Conservation (phyloP, 2,329 filamentous ascomycete genomes). For the Botrytis aclada region DNA sequence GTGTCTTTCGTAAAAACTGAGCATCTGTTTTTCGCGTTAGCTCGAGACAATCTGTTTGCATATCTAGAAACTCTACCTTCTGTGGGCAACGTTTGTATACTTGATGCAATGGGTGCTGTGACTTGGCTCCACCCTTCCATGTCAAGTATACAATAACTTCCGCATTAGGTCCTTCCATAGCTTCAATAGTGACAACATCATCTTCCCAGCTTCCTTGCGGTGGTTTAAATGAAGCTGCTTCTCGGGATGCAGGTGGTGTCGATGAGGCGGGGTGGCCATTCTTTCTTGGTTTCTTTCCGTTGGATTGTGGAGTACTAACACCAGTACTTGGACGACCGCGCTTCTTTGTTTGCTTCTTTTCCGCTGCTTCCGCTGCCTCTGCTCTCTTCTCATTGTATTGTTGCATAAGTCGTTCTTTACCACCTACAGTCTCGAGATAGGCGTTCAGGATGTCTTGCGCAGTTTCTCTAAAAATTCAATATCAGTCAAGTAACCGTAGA, state of each 20-base stretch:
- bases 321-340: constrained; percentile 49
- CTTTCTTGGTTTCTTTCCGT: constrained; percentile 33
- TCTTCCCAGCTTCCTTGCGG: constrained; percentile 77
- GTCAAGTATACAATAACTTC: constrained; percentile 65
- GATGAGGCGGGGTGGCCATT: constrained; percentile 30
- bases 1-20: constrained; percentile 50
- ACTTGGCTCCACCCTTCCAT: constrained; percentile 73
- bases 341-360: constrained; percentile 56
- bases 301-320: constrained; percentile 24
- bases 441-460: constrained; percentile 59
- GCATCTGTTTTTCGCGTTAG: constrained; percentile 40
- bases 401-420: constrained; percentile 53
- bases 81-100: constrained; percentile 77
- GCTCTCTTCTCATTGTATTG: constrained; percentile 42
- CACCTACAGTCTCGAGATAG: constrained; percentile 63
- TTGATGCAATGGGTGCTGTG: constrained; percentile 64
- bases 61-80: constrained; percentile 50
- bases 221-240: constrained; percentile 54
- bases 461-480: constrained; percentile 46
- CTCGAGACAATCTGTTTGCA: not conserved
- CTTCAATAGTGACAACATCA: constrained; percentile 66
- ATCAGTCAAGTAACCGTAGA: constrained; percentile 19
- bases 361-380: constrained; percentile 23
- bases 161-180: constrained; percentile 63
- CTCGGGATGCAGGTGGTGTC: constrained; percentile 45